Percentiles rank a stretch among this genome's conserved stretches.
Evolutionary conservation across 1,284 basidiomycete genomes (phyloP).

Genomic region (Cryptococcus sp.): DNA sequence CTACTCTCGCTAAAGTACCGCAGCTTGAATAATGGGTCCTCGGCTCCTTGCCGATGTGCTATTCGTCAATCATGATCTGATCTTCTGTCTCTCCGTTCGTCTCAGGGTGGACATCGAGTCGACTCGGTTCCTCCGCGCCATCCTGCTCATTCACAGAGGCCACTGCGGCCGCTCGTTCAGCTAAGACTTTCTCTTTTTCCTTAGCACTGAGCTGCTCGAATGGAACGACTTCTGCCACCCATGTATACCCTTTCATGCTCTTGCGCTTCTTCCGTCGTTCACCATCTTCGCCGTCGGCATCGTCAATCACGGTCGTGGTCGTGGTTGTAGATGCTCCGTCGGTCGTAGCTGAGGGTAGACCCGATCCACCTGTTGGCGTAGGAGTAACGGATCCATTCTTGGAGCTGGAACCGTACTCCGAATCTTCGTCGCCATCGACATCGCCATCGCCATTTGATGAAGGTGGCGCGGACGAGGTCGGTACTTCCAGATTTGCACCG

Average conservation of each 20-base stretch:
- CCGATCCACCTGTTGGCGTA: not conserved
- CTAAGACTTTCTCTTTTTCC: not conserved
- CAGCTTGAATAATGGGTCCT: too few species aligned
- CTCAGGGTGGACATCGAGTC: not conserved
- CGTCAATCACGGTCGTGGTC: not conserved
- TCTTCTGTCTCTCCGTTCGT: slow-evolving; percentile 6
- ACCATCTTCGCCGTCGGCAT: not conserved
- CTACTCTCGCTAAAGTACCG: too few species aligned
- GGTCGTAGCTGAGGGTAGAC: too few species aligned
- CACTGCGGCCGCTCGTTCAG: not conserved
- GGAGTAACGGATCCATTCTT: not conserved
- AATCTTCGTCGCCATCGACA: not conserved
- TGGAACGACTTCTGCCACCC: slow-evolving; percentile 15
- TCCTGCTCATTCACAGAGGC: not conserved
- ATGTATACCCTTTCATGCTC: slow-evolving; percentile 23
- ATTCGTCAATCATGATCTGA: too few species aligned
- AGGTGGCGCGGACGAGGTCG: not conserved
- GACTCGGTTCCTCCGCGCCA: not conserved
- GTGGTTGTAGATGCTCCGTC: too few species aligned
- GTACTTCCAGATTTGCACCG: too few species aligned
- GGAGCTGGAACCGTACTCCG: not conserved
- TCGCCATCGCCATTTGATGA: slow-evolving; percentile 1
- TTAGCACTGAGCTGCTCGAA: slow-evolving; percentile 2
- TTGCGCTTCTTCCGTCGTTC: slow-evolving; percentile 14
- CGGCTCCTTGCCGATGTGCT: too few species aligned